A percentile compares a stretch with the other conserved stretches of the same genome.
These are phyloP conservation scores for Neopestalotiopsis sp. DNA, from an alignment of 2,329 filamentous ascomycete genomes.

Conservation along the genomic window DNA sequence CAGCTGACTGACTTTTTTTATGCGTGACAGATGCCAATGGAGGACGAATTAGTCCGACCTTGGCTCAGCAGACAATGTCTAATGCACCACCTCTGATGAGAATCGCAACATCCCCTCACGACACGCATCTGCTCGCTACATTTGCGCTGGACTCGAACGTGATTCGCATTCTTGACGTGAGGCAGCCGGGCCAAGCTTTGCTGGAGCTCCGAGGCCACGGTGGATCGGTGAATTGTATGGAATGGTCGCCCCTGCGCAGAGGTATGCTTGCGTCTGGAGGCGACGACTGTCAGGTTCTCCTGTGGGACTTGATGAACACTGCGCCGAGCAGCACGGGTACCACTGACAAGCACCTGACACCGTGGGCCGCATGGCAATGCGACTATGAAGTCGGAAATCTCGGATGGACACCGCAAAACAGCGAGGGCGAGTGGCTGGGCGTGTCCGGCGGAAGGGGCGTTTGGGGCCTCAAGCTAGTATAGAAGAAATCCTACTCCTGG, in stretches of 20 bases:
- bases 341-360: conserved; percentile 66
- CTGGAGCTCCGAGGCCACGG: conserved; percentile 91
- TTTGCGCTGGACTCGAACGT: conserved; percentile 93
- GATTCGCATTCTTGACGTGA: conserved; percentile 93
- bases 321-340: conserved; percentile 51
- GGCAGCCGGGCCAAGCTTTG: conserved; percentile 93
- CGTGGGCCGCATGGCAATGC: conserved; percentile 81
- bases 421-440: conserved; percentile 83
- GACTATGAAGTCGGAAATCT: conserved; percentile 88
- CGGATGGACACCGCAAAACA: conserved; percentile 79
- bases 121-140: conserved; percentile 94
- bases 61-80: conserved; percentile 78
- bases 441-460: conserved; percentile 81
- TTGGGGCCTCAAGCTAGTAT: conserved; percentile 68
- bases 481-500: background rate
- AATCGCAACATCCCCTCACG: conserved; percentile 89
- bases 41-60: conserved; percentile 73
- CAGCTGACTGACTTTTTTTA: background rate
- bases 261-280: conserved; percentile 90
- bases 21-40: conserved; percentile 54
- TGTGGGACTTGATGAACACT: conserved; percentile 90
- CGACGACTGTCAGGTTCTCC: conserved; percentile 88
- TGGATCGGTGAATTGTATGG: conserved; percentile 86
- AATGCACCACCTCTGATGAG: conserved; percentile 80
- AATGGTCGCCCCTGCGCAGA: conserved; percentile 89